Conservation (phyloP, 306 rosid species). For the Quercus parvula region DNA sequence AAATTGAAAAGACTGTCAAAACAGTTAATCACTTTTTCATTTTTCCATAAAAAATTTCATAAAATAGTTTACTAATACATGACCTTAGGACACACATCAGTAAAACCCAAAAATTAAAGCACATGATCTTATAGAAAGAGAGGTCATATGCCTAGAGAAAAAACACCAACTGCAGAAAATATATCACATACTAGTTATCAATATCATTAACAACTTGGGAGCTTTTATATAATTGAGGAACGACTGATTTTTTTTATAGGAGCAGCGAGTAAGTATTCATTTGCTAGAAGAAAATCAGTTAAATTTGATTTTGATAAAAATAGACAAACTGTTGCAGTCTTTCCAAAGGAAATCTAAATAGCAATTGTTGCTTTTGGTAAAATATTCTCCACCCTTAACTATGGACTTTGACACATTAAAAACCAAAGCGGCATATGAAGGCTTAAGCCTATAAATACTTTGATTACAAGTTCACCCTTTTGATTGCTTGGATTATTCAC, state of each 20-base stretch:
- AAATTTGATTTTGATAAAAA: not conserved
- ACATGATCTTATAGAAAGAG: not conserved
- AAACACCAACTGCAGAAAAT: not conserved
- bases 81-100: accelerated
- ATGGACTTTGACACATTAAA: not conserved
- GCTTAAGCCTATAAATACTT: constrained; percentile 18
- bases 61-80: too few species aligned
- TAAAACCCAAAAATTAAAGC: too few species aligned
- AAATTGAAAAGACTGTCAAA: accelerated
- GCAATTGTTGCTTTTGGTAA: not conserved
- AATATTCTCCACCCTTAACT: not conserved
- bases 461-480: constrained; percentile 47
- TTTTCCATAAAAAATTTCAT: too few species aligned
- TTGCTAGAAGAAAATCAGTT: not conserved
- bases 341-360: not conserved
- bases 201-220: not conserved
- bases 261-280: not conserved
- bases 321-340: not conserved
- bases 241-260: not conserved
- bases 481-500: constrained; percentile 44
- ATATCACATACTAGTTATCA: not conserved
- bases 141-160: too few species aligned
- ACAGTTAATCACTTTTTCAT: too few species aligned
- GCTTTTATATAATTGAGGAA: not conserved
- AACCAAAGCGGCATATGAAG: not conserved